A percentile compares a stretch with the other conserved stretches of the same genome.
Conservation (phyloP, 192 early-diverging fungal species). For the Rhizophagus clarus region DNA sequence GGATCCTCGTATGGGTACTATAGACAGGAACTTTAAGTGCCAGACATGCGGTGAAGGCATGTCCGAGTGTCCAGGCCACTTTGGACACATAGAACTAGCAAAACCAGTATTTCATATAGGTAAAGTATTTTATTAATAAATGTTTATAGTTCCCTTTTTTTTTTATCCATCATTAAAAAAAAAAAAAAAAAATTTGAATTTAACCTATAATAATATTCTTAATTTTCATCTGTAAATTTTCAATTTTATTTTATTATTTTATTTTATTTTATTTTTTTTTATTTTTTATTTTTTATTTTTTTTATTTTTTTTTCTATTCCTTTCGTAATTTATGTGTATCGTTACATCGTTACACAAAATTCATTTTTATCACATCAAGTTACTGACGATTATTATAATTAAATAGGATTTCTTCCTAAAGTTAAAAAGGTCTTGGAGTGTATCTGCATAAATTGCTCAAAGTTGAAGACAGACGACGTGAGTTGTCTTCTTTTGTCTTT, state of each 20-base stretch:
- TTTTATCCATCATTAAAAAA: neutral
- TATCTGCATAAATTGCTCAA: constrained; percentile 92
- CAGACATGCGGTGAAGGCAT: constrained; percentile 94
- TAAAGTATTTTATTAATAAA: constrained; percentile 36
- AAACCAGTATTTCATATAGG: constrained; percentile 95
- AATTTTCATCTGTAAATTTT: neutral
- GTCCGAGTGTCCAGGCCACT: constrained; percentile 96
- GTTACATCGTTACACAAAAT: neutral
- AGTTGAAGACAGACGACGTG: constrained; percentile 84
- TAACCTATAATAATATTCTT: neutral
- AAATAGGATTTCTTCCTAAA: constrained; percentile 83
- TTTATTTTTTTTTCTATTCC: neutral
- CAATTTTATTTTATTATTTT: neutral
- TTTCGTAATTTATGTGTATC: constrained; percentile 17
- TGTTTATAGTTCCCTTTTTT: neutral
- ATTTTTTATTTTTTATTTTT: neutral
- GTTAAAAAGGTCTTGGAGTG: constrained; percentile 98
- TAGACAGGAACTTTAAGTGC: constrained; percentile 97
- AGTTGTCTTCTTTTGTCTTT: constrained; percentile 33
- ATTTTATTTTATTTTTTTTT: neutral
- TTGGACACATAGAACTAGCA: constrained; percentile 95
- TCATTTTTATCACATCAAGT: neutral
- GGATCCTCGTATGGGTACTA: constrained; percentile 95
- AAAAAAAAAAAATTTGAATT: neutral
- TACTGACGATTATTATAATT: neutral